Percentiles rank a stretch among this genome's conserved stretches.
phyloP scores from a whole-genome alignment of 805 yeast genomes.

The Nakazawaea wyomingensis region DNA sequence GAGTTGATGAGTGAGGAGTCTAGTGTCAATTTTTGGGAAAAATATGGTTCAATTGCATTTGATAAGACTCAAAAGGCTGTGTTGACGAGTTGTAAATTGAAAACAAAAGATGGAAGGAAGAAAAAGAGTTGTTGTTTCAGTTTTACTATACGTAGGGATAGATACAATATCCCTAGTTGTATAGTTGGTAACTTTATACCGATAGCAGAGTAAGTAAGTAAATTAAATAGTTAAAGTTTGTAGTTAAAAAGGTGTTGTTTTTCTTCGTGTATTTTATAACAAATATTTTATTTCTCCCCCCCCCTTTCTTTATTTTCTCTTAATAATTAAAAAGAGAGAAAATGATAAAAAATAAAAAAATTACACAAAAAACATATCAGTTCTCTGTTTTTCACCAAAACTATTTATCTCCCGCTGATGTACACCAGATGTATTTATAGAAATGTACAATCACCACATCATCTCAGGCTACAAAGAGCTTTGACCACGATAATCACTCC shows the following conservation, averaged over 20 bases:
- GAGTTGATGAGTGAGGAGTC: constrained; percentile 94
- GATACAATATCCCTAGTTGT: constrained; percentile 93
- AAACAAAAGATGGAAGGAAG: constrained; percentile 76
- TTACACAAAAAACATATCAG: no score
- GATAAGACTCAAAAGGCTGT: constrained; percentile 96
- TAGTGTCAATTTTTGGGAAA: constrained; percentile 96
- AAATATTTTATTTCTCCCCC: no score
- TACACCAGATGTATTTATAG: no score
- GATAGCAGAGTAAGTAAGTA: constrained; percentile 35
- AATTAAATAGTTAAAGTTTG: no score
- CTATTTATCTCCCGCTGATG: no score
- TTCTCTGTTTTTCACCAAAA: no score
- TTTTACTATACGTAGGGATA: constrained; percentile 86
- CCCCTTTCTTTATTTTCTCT: no score
- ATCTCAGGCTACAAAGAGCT: background rate
- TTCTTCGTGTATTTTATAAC: no score
- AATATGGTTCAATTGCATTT: constrained; percentile 93
- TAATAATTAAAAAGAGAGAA: no score
- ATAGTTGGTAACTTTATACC: constrained; percentile 96
- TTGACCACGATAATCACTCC: constrained; percentile 8
- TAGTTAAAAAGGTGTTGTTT: no score
- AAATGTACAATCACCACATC: no score
- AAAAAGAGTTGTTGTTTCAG: constrained; percentile 88
- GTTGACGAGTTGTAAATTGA: constrained; percentile 80
- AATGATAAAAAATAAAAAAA: background rate